phyloP scores from a whole-genome alignment of 352 stramenopile genomes.

The Phytopythium chamaehyphon region DNA sequence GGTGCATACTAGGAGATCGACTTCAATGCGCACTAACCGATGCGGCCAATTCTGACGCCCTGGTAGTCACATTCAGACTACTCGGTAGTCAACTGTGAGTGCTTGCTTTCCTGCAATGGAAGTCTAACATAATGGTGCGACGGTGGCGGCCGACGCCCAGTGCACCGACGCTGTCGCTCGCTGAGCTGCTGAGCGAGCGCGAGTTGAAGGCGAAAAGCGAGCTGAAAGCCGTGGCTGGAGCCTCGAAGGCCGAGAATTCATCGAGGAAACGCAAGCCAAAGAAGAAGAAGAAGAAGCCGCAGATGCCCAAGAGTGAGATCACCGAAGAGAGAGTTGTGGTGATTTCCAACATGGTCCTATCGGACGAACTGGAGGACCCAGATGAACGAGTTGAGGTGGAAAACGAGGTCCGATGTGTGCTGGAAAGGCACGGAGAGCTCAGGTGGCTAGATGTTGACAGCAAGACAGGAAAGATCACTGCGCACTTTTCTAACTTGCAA shows the following conservation, averaged over 20 bases:
- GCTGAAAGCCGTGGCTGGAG: no score
- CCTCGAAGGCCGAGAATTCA: no score
- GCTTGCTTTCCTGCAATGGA: no score
- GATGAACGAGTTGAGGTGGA: neutral
- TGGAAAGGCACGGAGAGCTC: neutral
- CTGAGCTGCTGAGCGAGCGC: neutral
- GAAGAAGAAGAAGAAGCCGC: conserved; percentile 13
- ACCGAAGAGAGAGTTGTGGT: no score
- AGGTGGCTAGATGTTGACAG: neutral
- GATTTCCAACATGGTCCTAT: neutral
- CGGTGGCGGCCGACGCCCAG: conserved; percentile 1
- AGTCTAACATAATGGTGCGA: neutral
- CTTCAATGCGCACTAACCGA: conserved; percentile 6
- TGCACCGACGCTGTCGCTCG: conserved; percentile 1
- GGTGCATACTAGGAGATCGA: conserved; percentile 18
- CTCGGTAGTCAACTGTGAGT: no score
- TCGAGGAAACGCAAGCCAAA: neutral
- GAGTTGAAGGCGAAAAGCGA: neutral
- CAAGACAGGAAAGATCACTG: neutral
- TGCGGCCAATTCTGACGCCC: no score
- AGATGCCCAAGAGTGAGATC: neutral
- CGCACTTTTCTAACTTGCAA: neutral
- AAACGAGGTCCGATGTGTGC: neutral
- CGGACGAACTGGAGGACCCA: neutral
- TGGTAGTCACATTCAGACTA: neutral